phyloP scores from a whole-genome alignment of 306 rosid genomes.

The Myrica gale region DNA sequence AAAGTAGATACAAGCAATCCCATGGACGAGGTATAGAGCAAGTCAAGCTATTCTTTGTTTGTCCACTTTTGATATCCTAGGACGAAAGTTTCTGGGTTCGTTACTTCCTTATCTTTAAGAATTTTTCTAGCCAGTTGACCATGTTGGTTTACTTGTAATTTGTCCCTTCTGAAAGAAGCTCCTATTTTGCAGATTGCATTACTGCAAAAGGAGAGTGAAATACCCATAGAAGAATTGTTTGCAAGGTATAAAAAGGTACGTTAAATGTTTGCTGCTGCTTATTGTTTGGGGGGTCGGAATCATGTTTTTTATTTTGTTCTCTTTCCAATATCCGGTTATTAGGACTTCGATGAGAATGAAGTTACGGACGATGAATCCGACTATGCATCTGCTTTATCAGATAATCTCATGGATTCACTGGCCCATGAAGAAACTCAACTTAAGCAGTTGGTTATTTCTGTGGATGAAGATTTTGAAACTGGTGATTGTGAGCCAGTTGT shows the following conservation, averaged over 20 bases:
- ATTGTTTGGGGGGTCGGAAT: constrained; percentile 23
- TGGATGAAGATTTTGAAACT: constrained; percentile 54
- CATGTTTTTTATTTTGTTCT: constrained; percentile 14
- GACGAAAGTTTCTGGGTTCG: constrained; percentile 8
- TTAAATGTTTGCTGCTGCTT: constrained; percentile 31
- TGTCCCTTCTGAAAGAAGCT: constrained; percentile 27
- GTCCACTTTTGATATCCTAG: constrained; percentile 14
- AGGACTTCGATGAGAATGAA: constrained; percentile 49
- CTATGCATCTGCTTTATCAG: constrained; percentile 65
- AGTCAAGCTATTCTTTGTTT: constrained; percentile 16
- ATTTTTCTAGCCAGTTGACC: constrained; percentile 8
- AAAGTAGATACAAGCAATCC: constrained; percentile 59
- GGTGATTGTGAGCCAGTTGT: constrained; percentile 35
- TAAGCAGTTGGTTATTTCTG: constrained; percentile 39
- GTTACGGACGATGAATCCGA: constrained; percentile 56
- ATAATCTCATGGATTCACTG: constrained; percentile 49
- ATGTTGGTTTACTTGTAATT: constrained; percentile 2
- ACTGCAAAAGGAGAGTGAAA: constrained; percentile 85
- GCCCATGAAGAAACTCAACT: constrained; percentile 43
- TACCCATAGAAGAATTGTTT: constrained; percentile 86
- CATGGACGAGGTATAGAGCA: constrained; percentile 70
- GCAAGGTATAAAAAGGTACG: constrained; percentile 95
- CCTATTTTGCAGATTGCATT: constrained; percentile 62
- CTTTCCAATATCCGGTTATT: constrained; percentile 29
- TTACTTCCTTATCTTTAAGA: neutral